A percentile compares a stretch with the other conserved stretches of the same genome.
Evolutionary conservation across 2,329 filamentous ascomycete genomes (phyloP).

Genomic region (Clarireedia sp.): DNA sequence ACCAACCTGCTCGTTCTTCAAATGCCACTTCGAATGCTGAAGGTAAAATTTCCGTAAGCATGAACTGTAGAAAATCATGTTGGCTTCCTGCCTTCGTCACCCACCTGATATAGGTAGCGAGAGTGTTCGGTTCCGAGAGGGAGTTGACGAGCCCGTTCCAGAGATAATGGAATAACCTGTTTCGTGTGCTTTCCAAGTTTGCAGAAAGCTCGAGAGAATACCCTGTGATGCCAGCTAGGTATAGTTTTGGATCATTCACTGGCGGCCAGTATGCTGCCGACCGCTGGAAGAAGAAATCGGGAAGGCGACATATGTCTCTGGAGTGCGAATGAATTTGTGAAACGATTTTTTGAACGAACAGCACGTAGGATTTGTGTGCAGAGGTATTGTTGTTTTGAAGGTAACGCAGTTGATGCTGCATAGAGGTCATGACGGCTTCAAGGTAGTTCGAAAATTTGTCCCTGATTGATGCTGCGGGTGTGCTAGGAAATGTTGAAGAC

Average conservation of each 20-base stretch:
- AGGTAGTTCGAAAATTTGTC: constrained; percentile 18
- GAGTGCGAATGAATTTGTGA: constrained; percentile 22
- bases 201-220: constrained; percentile 21
- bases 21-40: constrained; percentile 22
- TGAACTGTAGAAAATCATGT: constrained; percentile 21
- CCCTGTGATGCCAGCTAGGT: constrained; percentile 22
- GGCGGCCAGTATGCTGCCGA: constrained; percentile 25
- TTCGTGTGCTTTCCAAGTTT: constrained; percentile 15
- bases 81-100: constrained; percentile 18
- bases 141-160: constrained; percentile 24
- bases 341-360: constrained; percentile 18
- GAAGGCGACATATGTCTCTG: constrained; percentile 20
- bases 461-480: constrained; percentile 8
- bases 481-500: constrained; percentile 10
- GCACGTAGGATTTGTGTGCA: constrained; percentile 20
- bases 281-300: constrained; percentile 22
- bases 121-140: constrained; percentile 16
- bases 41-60: constrained; percentile 23
- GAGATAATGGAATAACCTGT: constrained; percentile 26
- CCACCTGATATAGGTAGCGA: constrained; percentile 13
- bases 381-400: constrained; percentile 13
- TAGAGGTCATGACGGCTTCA: constrained; percentile 20
- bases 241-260: constrained; percentile 24
- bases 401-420: constrained; percentile 20
- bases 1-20: constrained; percentile 16